phyloP scores from a whole-genome alignment of 1,139 yeast species.

The Martiniozyma asiatica region DNA sequence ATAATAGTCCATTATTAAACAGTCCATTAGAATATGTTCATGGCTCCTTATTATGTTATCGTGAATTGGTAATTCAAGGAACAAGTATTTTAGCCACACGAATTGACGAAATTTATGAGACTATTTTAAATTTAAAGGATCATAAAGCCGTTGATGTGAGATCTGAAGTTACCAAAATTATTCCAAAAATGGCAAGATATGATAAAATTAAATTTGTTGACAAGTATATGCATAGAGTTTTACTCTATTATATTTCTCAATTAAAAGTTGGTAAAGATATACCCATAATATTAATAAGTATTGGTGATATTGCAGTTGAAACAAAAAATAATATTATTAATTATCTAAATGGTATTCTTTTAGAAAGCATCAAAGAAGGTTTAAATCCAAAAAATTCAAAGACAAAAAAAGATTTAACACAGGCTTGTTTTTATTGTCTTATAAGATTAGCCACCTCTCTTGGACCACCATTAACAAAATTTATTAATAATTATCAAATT shows the following conservation, averaged over 20 bases:
- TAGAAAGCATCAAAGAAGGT: constrained; percentile 77
- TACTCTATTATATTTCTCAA: constrained; percentile 68
- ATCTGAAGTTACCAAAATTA: constrained; percentile 68
- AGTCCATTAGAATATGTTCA: constrained; percentile 61
- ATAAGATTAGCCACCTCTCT: constrained; percentile 81
- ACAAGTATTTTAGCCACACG: constrained; percentile 59
- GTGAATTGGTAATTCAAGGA: constrained; percentile 61
- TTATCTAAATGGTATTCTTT: constrained; percentile 66
- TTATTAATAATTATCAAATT: constrained; percentile 63
- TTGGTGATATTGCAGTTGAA: constrained; percentile 75
- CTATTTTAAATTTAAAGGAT: constrained; percentile 62
- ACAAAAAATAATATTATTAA: constrained; percentile 84
- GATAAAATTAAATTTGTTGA: constrained; percentile 70
- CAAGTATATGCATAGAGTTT: constrained; percentile 68
- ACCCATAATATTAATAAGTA: constrained; percentile 65
- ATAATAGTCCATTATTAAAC: constrained; percentile 7
- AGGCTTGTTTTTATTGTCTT: constrained; percentile 81
- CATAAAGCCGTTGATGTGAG: constrained; percentile 67
- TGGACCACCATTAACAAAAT: constrained; percentile 91
- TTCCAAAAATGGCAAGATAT: constrained; percentile 75
- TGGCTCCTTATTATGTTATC: constrained; percentile 72
- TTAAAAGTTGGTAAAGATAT: constrained; percentile 65
- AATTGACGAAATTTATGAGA: constrained; percentile 69
- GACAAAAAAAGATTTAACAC: constrained; percentile 62
- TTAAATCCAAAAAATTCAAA: constrained; percentile 48